Evolutionary conservation across 257 asterid genomes (phyloP), one percentile per base, ranked within the genome.

Genomic region (Primulina eburnea): DNA sequence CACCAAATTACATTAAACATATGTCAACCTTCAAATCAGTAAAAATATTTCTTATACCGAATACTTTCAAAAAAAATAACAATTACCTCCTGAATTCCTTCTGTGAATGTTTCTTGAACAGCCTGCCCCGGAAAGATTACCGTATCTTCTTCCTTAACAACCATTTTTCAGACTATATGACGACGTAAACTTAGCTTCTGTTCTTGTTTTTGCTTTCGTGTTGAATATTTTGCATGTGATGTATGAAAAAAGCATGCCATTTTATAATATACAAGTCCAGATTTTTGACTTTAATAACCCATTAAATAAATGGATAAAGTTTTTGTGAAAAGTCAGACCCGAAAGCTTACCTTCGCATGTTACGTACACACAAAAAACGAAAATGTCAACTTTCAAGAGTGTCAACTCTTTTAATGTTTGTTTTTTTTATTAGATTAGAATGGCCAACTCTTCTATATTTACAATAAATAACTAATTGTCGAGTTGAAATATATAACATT

Each of bases 381-480:
- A 81, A 76, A 77, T 77, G 84, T 82, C 87, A 82, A 82, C 80
- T 76, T 64, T 77, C 71, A 76, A 73, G 61, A 63, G 66, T 11
- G 77, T 70, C 84, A 76, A 76, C 76, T 47, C 18, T 43, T 40
- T 10, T 9, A 40, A 40, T 40, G 3, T 8, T 35, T 10, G 4
- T 10, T 40, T 40, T 24, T 24, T 40, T 40, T 40, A 9, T 40
- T 40, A 9, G 14, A 11, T 40, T 40, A 9, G 4, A 11, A 40
- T 40, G 50, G 16, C 16, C 50, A 40, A 3, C 66, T 32, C 68
- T 69, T 72, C 70, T 56, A 70, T 56, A 28, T 50, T 65, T 67
- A 53, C 53, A 17, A 21, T 29, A 67, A 37, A 18, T 29, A 37
- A 8, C 28, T 62, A 32, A 26, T 67, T 8, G 76, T 77, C 79